Base-by-base conservation (phyloP, 768 basidiomycete genomes). In the Phanerochaete sordida region DNA sequence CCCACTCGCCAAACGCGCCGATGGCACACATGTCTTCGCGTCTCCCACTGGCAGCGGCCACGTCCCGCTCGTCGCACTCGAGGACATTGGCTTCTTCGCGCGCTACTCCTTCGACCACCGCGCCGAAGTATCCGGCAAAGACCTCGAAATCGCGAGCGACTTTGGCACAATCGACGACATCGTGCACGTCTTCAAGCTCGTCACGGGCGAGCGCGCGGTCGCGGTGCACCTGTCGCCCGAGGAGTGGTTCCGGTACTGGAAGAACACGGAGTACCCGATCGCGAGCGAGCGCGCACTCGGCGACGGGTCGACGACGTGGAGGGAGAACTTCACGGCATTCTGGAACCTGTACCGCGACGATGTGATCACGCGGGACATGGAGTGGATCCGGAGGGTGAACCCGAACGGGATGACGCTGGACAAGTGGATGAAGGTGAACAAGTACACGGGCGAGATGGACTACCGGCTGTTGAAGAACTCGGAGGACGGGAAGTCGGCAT, bases 341-440 rank as follows among this genome's bases (percentile, higher is more conserved):
- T 81, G 75, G 75, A 69, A 65, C n/a, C 54, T 72, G 55, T 79
- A 69, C 66, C 65, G 75, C 30, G 79, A 81, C 47, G 72, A 75
- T 61, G 64, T 79, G 27, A 64, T 79, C 43, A 70, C 69, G 59
- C 67, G 74, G 61, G 74, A 80, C 57, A 73, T 77, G 70, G 70
- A 73, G 3, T 79, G 77, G 76, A 70, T 78, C 23, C 64, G 70
- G 49, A 72, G 66, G 13, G 64, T 76, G 13, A 71, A 79, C 65
- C 74, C 77, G 0, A 64, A 62, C 13, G 67, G 66, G 1, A 51
- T 72, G 43, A 72, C 71, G 1, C 58, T 78, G 16, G 75, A 75
- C 60, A 72, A 59, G 44, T 79, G 77, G 77, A 76, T 78, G 69
- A 66, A 69, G 58, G 64, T 69, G 60, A 72, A 63, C 2, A 64